These are phyloP conservation scores for Lentinula detonsa DNA, from an alignment of 768 basidiomycete species.

Conservation along the genomic window DNA sequence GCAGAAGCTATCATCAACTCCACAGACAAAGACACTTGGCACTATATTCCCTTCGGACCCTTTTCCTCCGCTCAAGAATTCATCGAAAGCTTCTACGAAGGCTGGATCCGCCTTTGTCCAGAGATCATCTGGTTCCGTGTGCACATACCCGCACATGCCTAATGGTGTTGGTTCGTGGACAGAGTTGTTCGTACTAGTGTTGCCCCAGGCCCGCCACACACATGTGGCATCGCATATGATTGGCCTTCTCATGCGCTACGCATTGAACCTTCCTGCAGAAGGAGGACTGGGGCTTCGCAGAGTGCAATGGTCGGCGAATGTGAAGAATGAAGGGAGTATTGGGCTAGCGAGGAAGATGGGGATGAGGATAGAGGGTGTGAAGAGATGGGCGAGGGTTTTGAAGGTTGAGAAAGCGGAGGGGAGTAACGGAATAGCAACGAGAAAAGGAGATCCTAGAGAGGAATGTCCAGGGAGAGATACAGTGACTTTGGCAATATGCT, in stretches of 20 bases:
- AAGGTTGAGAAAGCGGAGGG: constrained; percentile 23
- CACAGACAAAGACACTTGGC: neutral
- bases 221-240: constrained; percentile 45
- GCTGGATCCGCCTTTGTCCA: neutral
- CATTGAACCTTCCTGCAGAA: constrained; percentile 23
- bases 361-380: constrained; percentile 39
- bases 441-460: constrained; percentile 27
- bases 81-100: neutral
- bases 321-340: constrained; percentile 38
- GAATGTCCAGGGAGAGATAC: constrained; percentile 39
- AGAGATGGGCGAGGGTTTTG: constrained; percentile 45
- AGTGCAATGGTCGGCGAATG: constrained; percentile 47
- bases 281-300: constrained; percentile 48
- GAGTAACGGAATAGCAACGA: constrained; percentile 18
- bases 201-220: constrained; percentile 37
- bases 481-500: constrained; percentile 43
- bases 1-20: neutral
- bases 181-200: constrained; percentile 46
- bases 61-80: neutral
- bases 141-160: too few species aligned
- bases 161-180: constrained; percentile 7
- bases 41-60: neutral
- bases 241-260: constrained; percentile 33
- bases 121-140: too few species aligned
- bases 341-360: constrained; percentile 46